Base-by-base conservation (phyloP, 2,329 filamentous ascomycete species). In the Fusarium pilosicola region DNA sequence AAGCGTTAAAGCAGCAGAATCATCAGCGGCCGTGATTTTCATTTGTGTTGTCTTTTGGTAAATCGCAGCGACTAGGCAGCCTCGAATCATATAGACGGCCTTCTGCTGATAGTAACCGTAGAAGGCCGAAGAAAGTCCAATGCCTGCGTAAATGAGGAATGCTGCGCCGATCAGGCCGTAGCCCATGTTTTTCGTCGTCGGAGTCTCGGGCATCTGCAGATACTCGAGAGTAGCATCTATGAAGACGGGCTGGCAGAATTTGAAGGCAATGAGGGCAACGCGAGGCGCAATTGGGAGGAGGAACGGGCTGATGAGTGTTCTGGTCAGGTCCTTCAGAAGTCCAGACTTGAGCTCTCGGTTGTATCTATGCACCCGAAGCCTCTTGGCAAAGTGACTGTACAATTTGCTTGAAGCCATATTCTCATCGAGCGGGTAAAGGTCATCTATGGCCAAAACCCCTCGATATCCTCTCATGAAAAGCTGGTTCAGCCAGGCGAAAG, bases 151-250 rank as follows among this genome's bases (percentile, higher is more conserved):
- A 7, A 85, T 81, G 6, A 85, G 56, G 3, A 81, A 70, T 0
- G 79, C 78, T 7, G 84, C 84, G 5, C 81, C 85, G 15, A 87
- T 84, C 10, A 86, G 79, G 0, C 85, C 85, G 65, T 84, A 85
- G 5, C 83, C 81, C 20, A 77, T 62, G 38, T 80, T 82, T 2
- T 73, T 65, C 1, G 68, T 67, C 0, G 68, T 62, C 0, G 56
- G 26, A 0, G 71, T 65, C 13, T 75, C 65, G 5, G 80, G 73
- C 6, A 72, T 46, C 26, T 76, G 71, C 7, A 86, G 77, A 45
- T 83, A 83, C 5, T 73, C 64, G 2, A 86, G 74, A 0, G 84
- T 77, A 1, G 79, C 75, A 20, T 84, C 77, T 60, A 86, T 83
- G 41, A 86, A 81, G 30, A 86, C 83, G 0, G 85, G 84, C 51